phyloP scores from a whole-genome alignment of 2,329 filamentous ascomycete genomes.

The Oidium heveae region DNA sequence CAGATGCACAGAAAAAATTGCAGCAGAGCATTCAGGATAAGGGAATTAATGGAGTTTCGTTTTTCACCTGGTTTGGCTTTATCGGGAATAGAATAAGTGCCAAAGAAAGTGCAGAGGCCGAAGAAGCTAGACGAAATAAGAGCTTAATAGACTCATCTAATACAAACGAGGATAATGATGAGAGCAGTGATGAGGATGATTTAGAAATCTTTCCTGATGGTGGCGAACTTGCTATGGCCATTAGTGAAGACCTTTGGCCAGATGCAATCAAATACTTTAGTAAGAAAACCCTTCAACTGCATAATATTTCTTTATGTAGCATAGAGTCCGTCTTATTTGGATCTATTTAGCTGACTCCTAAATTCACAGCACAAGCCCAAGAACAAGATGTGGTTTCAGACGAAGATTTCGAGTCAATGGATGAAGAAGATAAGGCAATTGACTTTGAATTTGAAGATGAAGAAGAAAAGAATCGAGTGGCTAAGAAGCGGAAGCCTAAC shows the following conservation, averaged over 20 bases:
- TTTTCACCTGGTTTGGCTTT: constrained; percentile 81
- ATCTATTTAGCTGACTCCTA: constrained; percentile 1
- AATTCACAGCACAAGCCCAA: constrained; percentile 35
- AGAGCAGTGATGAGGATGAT: constrained; percentile 25
- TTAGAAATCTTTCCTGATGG: constrained; percentile 74
- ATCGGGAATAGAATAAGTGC: constrained; percentile 41
- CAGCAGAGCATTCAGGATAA: constrained; percentile 29
- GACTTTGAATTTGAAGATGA: constrained; percentile 2
- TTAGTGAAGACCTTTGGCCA: constrained; percentile 76
- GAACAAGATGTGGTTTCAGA: constrained; percentile 43
- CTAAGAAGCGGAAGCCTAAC: constrained; percentile 4
- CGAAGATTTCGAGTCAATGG: constrained; percentile 37
- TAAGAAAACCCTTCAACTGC: constrained; percentile 19
- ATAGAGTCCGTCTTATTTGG: constrained; percentile 14
- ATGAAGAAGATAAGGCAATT: neutral
- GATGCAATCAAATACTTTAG: constrained; percentile 78
- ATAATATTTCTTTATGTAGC: neutral
- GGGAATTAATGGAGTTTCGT: constrained; percentile 42
- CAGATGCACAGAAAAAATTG: constrained; percentile 24
- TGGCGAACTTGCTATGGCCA: constrained; percentile 53
- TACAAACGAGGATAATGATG: constrained; percentile 17
- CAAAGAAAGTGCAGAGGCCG: constrained; percentile 41
- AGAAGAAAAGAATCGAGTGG: neutral
- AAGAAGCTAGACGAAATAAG: constrained; percentile 27
- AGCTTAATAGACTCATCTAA: constrained; percentile 15